Evolutionary conservation across 208 protist genomes (phyloP), one percentile per base, ranked within the genome.

Genomic region (Wallacemonas collosoma): DNA sequence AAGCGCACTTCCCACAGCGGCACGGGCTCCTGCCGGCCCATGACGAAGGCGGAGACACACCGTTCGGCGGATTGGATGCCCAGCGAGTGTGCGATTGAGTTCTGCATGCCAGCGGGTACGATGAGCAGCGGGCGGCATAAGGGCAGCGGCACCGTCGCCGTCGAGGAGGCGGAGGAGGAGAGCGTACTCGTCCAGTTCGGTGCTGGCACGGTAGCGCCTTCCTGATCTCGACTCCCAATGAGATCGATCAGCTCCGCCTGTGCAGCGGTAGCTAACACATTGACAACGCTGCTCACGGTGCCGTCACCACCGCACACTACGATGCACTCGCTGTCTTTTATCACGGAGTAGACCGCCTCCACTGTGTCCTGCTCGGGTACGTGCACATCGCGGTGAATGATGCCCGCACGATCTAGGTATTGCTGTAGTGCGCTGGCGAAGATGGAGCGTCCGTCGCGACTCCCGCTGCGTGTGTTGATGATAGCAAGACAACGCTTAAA

Each of bases 241-340:
- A 26, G 26, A 26, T 26, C 26, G 26, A 26, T 7, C 56, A 62
- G 56, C 38, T 62, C 26, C 5, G 56, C 35, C 36, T 62, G 36
- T 6, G 60, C 60, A 45, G 74, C 71, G 15, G 53, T 54, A 1
- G 70, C 85, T 5, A 94, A 54, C n/a, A 85, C 67, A 58, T 95
- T 93, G 15, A 87, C 81, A 11, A 88, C 75, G 54, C 82, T 85
- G 73, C 83, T 89, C 47, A 95, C 66, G 5, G 91, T 95, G 36
- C 91, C 91, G 65, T 95, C 91, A 9, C 91, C 91, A 41, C 91
- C 91, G 61, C 79, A 85, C 2, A 93, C 76, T 26, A 94, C 60
- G 0, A 94, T 65, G 3, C 75, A 77, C 70, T 93, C 86, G 1
- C 72, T 64, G 2, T 76, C 65, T 0, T 54, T 50, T 5, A 90